Evolutionary conservation across 2,329 filamentous ascomycete genomes (phyloP), one percentile per base, ranked within the genome.

Genomic region (Epichloe uncinata): DNA sequence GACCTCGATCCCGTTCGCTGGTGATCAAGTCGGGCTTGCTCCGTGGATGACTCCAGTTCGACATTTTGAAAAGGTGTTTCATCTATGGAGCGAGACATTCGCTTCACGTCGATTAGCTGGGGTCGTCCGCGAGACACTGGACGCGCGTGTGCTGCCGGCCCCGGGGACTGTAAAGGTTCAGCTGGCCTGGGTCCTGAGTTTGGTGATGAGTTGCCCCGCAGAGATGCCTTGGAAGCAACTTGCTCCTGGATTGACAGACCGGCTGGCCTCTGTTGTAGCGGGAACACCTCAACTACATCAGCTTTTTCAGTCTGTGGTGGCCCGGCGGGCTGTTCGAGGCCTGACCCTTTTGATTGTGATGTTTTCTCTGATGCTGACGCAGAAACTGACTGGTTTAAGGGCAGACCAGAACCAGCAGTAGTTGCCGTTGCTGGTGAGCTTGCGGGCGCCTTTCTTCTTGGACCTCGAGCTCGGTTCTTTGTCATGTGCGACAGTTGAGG

Each of bases 401-500:
- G 20, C 22, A 38, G 54, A 8, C 7, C 35, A 33, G 20, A 37
- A 35, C n/a, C 3, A 34, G 15, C 22, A 30, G 22, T n/a, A 38
- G 42, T 4, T 15, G 30, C 6, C n/a, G 37, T 33, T 12, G 38
- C 35, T 18, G 45, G 37, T 2, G 53, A 47, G 37, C 59, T 57
- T 2, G 72, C 71, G 2, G 89, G 90, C 16, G 85, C 83, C 64
- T 90, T 85, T 70, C 90, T 82, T 70, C 82, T 93, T 30, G 93
- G 93, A 26, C 93, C 93, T 63, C 86, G 85, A 49, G 90, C 91
- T 65, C 93, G 82, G 57, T 76, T 78, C 70, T 97, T 98, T 41
- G 93, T 97, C 77, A 95, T 86, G 63, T 97, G 89, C 40, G 83
- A 90, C 56, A 95, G 69, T 56, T 85, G 81, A 46, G 79, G 77